These are phyloP conservation scores for Zea luxurians DNA, from an alignment of 176 grass and related monocot species.

Conservation along the genomic window DNA sequence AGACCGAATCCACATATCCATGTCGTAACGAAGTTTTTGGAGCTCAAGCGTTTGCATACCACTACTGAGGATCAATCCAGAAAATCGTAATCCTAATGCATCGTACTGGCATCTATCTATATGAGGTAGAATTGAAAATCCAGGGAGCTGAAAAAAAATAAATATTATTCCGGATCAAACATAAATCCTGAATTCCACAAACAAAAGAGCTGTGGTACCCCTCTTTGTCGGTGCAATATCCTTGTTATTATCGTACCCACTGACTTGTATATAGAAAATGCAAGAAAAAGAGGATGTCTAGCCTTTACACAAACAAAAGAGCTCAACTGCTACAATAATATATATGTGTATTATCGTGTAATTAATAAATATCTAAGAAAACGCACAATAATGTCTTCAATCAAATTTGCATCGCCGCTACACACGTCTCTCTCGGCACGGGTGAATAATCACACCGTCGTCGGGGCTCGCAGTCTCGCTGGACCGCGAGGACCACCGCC, in stretches of 20 bases:
- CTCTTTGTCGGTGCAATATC: too few relatives aligned
- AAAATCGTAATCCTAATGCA: too few relatives aligned
- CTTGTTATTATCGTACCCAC: background rate
- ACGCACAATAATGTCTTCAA: background rate
- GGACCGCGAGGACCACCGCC: background rate
- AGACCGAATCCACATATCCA: too few relatives aligned
- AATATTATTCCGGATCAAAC: too few relatives aligned
- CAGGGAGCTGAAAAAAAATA: too few relatives aligned
- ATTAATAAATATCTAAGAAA: background rate
- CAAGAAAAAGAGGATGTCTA: background rate
- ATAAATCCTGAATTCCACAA: too few relatives aligned
- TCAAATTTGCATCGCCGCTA: background rate
- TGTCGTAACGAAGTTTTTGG: too few relatives aligned
- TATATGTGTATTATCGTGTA: background rate
- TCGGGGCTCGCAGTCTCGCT: background rate
- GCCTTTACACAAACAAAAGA: background rate
- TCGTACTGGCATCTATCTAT: too few relatives aligned
- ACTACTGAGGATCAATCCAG: too few relatives aligned
- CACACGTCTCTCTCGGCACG: background rate
- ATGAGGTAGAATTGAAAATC: too few relatives aligned
- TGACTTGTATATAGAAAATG: background rate
- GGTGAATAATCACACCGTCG: slow-evolving; percentile 14
- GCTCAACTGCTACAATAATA: background rate
- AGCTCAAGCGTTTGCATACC: too few relatives aligned
- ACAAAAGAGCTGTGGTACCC: too few relatives aligned